These are phyloP conservation scores for Debaryomyces singareniensis DNA, from an alignment of 1,139 yeast species.

Conservation along the genomic window DNA sequence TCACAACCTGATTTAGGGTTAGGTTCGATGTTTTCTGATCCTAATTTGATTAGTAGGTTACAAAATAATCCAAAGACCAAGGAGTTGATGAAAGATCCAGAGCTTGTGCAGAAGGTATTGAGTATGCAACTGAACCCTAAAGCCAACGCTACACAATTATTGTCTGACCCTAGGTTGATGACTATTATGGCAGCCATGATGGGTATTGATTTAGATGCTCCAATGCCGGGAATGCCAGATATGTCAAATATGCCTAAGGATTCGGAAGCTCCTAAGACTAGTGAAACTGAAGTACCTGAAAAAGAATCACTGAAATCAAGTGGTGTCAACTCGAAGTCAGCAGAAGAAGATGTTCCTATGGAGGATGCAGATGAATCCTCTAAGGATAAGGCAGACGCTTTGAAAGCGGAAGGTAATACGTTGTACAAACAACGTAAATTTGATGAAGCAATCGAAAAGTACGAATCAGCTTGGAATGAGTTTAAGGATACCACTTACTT, in stretches of 20 bases:
- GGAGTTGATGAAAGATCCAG: constrained; percentile 82
- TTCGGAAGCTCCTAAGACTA: constrained; percentile 2
- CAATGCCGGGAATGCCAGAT: constrained; percentile 20
- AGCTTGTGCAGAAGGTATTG: constrained; percentile 65
- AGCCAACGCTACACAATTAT: constrained; percentile 56
- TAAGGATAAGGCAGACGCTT: constrained; percentile 63
- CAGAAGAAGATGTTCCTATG: constrained; percentile 30
- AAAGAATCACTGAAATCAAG: constrained; percentile 8
- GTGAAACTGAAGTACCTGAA: constrained; percentile 4
- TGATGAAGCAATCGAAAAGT: constrained; percentile 85
- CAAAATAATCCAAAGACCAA: constrained; percentile 82
- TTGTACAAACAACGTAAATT: constrained; percentile 83
- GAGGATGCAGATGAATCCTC: constrained; percentile 20
- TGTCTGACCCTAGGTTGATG: constrained; percentile 83
- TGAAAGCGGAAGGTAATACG: constrained; percentile 81
- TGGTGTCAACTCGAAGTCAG: constrained; percentile 10
- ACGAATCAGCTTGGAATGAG: constrained; percentile 81
- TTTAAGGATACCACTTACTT: constrained; percentile 84
- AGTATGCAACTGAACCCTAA: constrained; percentile 69
- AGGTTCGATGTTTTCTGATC: constrained; percentile 74
- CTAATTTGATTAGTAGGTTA: constrained; percentile 68
- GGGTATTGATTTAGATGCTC: constrained; percentile 70
- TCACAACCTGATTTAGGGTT: constrained; percentile 67
- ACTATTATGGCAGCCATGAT: constrained; percentile 79
- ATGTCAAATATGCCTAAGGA: constrained; percentile 13